Evolutionary conservation across 305 asterid genomes (phyloP).

Genomic region (Plantago coronopus): DNA sequence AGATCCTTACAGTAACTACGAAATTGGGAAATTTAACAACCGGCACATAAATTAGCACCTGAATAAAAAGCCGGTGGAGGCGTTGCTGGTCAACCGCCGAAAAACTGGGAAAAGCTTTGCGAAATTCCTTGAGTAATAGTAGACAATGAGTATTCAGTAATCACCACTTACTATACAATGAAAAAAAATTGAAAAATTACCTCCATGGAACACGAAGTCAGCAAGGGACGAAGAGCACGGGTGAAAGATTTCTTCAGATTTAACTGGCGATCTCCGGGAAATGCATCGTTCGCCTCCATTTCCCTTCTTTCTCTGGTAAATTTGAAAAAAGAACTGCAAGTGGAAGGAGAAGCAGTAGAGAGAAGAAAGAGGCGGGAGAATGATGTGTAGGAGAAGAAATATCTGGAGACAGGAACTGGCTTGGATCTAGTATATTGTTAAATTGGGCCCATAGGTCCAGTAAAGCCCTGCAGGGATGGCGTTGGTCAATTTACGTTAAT

Average conservation of each 20-base stretch:
- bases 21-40: background rate
- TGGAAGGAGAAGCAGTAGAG: background rate
- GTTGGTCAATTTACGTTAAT: no score
- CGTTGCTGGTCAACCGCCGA: slow-evolving; percentile 47
- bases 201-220: slow-evolving; percentile 60
- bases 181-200: slow-evolving; percentile 21
- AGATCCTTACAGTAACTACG: background rate
- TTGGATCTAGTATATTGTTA: no score
- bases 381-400: no score
- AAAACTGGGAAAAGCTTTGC: slow-evolving; percentile 46
- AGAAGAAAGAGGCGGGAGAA: slow-evolving; percentile 30
- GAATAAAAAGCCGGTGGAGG: slow-evolving; percentile 53
- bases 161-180: background rate
- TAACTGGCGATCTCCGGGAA: slow-evolving; percentile 52
- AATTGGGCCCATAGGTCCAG: no score
- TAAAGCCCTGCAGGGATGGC: no score
- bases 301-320: no score
- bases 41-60: slow-evolving; percentile 28
- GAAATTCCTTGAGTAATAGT: slow-evolving; percentile 39
- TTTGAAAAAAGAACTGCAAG: background rate
- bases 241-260: slow-evolving; percentile 53
- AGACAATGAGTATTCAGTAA: slow-evolving; percentile 6
- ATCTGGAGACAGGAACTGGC: no score
- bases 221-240: slow-evolving; percentile 40
- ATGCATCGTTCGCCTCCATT: slow-evolving; percentile 28